Conservation (phyloP, 805 yeast species). For the Kuraishia molischiana region DNA sequence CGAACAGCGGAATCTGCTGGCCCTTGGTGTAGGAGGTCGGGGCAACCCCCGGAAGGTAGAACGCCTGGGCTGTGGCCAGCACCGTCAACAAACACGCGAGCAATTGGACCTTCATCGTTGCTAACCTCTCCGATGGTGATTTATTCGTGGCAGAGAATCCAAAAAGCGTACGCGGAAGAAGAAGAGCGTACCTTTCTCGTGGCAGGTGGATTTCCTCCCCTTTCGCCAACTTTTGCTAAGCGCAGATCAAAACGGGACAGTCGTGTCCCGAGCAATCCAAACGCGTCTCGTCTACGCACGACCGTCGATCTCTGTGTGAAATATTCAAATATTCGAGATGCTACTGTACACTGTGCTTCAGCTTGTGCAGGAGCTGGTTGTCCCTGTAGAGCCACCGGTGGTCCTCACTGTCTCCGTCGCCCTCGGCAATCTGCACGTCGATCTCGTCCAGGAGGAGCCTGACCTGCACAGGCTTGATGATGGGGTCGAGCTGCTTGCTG, state of each 20-base stretch:
- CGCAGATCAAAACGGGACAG: no score
- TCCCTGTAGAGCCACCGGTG: slow-evolving; percentile 17
- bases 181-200: neutral
- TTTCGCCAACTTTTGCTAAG: no score
- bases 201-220: no score
- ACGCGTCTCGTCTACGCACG: no score
- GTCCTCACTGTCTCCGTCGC: neutral
- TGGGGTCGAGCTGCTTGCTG: slow-evolving; percentile 55
- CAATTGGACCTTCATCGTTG: no score
- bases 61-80: slow-evolving; percentile 31
- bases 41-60: slow-evolving; percentile 93
- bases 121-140: no score
- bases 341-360: slow-evolving; percentile 9
- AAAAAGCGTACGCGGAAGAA: neutral
- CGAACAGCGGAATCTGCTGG: slow-evolving; percentile 68
- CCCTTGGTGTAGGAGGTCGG: slow-evolving; percentile 79
- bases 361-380: slow-evolving; percentile 12
- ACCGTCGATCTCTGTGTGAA: no score
- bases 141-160: neutral
- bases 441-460: slow-evolving; percentile 1
- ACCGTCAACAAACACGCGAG: slow-evolving; percentile 6
- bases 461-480: slow-evolving; percentile 13
- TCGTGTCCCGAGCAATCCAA: no score
- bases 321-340: no score
- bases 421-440: neutral